These are phyloP conservation scores for Astrephomene gubernaculifera DNA, from an alignment of 139 green algal species.

Conservation along the genomic window DNA sequence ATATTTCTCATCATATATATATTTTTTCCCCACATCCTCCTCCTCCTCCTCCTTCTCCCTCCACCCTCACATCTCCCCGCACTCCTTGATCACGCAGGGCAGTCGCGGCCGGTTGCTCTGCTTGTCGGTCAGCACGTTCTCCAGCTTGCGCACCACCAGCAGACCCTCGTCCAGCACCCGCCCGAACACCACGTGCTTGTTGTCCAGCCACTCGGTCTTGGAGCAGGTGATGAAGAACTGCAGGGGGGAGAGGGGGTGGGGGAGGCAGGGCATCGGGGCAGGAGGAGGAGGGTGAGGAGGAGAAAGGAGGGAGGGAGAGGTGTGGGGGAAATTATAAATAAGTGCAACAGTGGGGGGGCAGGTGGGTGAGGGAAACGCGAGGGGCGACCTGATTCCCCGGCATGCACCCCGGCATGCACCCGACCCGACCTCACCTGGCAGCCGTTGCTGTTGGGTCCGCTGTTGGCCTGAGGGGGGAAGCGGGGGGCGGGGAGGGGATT, in stretches of 20 bases:
- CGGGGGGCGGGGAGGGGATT: neutral
- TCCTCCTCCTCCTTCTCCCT: neutral
- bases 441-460: conserved; percentile 87
- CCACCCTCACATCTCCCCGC: conserved; percentile 90
- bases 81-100: conserved; percentile 86
- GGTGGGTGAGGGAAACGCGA: neutral
- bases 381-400: neutral
- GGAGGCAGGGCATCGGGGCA: neutral
- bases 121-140: conserved; percentile 87
- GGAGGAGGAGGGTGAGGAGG: neutral
- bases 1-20: neutral
- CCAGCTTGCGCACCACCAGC: conserved; percentile 94
- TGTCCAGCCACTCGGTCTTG: conserved; percentile 95
- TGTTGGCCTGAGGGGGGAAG: conserved; percentile 76
- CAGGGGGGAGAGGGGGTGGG: neutral
- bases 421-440: conserved; percentile 66
- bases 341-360: neutral
- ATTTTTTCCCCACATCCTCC: neutral
- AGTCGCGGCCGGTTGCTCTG: conserved; percentile 91
- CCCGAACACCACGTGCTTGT: conserved; percentile 96
- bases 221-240: conserved; percentile 99
- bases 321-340: too few relatives aligned
- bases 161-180: conserved; percentile 89
- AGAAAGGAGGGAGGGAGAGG: neutral
- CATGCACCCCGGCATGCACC: neutral